Conservation (phyloP, 768 basidiomycete species). For the Polyporus arcularius region DNA sequence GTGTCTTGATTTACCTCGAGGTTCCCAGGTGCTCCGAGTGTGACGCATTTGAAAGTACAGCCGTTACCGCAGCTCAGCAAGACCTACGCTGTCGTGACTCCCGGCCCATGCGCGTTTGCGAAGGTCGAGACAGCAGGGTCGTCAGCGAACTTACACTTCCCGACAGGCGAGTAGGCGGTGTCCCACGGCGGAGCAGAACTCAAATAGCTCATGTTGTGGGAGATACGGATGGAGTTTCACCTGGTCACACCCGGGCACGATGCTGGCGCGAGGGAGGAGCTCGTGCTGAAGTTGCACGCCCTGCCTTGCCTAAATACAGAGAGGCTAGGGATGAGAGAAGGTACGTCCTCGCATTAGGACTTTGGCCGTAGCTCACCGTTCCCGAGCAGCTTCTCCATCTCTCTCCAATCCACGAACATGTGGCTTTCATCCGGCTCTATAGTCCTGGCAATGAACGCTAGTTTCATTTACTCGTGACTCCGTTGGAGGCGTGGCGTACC, state of each 20-base stretch:
- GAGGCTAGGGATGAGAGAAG: neutral
- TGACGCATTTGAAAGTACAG: conserved; percentile 47
- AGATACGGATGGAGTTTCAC: conserved; percentile 74
- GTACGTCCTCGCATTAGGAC: neutral
- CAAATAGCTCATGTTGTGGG: conserved; percentile 56
- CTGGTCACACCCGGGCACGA: conserved; percentile 68
- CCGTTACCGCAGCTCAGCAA: conserved; percentile 50
- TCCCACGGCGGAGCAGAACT: conserved; percentile 56
- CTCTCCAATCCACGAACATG: conserved; percentile 35
- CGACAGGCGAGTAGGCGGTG: conserved; percentile 64
- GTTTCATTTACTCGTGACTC: neutral
- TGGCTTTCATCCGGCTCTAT: conserved; percentile 27
- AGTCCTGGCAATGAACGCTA: neutral
- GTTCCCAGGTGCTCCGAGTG: conserved; percentile 49
- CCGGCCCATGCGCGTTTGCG: conserved; percentile 42
- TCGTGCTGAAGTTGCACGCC: conserved; percentile 44
- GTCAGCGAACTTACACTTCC: conserved; percentile 36
- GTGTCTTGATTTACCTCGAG: conserved; percentile 36
- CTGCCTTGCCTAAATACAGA: conserved; percentile 33
- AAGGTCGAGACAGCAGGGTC: conserved; percentile 45
- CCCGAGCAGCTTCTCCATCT: conserved; percentile 36
- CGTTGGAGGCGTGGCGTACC: neutral
- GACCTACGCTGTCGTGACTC: conserved; percentile 45
- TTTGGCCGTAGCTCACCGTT: conserved; percentile 22
- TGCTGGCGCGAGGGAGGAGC: conserved; percentile 46